Base-by-base conservation (phyloP, 495 filamentous ascomycete genomes). In the Zalerion maritima region DNA sequence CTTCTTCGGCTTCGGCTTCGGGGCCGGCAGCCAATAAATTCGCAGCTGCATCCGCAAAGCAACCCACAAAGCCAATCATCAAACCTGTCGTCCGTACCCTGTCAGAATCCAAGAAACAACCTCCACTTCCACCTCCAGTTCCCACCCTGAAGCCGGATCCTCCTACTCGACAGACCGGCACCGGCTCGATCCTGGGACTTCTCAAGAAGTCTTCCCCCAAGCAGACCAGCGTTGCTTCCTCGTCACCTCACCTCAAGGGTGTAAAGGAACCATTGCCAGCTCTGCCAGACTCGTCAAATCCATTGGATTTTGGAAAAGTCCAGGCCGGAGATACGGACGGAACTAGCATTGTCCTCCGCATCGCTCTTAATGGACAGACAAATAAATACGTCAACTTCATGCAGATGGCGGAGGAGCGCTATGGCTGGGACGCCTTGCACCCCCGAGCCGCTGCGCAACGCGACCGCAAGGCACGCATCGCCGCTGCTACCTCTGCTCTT, bases 311-410 rank as follows among this genome's bases (percentile, higher is more conserved):
- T 26, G 61, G 61, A 40, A 55, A 55, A 35, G 58, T 48, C 0
- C 55, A 50, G 44, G 49, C 55, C 42, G 42, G 69, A 50, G 43
- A 69, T 21, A 69, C 46, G 54, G 40, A 58, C 8, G 73, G 77
- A 14, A 81, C 84, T 2, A 92, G 76, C 26, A 91, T 97, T 35
- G 63, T 91, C 34, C 57, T 97, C 2, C 73, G 83, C 29, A 70
- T 97, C 33, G 73, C 81, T 1, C 55, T 97, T 21, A 64, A 78
- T 20, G 80, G 81, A 16, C 74, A 78, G 38, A 71, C 64, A 10
- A 89, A 93, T 47, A 80, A 86, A 32, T 87, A 87, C 36, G 69
- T 97, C 50, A 96, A 96, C 49, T 94, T 96, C 43, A 84, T 87
- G 37, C 81, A 82, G 26, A 59, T 96, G 46, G 87, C 89, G 13